phyloP scores from a whole-genome alignment of 257 asterid species.

The Nemophila menziesii region DNA sequence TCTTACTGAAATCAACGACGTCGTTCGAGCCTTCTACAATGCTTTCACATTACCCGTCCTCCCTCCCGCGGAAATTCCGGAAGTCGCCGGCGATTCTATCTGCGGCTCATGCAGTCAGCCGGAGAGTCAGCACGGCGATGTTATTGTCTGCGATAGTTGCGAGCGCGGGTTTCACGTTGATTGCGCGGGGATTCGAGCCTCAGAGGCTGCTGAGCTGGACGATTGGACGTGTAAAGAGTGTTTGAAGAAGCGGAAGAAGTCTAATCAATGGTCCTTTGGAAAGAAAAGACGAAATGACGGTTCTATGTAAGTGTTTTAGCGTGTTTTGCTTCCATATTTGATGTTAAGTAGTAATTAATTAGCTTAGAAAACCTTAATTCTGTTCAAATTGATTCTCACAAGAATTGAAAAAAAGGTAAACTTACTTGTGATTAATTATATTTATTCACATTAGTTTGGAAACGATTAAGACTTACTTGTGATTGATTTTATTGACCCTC shows the following conservation, averaged over 20 bases:
- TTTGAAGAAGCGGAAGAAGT: conserved; percentile 1
- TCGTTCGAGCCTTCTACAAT: conserved; percentile 4
- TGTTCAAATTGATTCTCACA: too few species aligned
- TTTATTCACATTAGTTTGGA: background rate
- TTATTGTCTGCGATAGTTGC: conserved; percentile 12
- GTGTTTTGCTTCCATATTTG: background rate
- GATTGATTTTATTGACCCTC: background rate
- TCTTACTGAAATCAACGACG: background rate
- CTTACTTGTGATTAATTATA: too few species aligned
- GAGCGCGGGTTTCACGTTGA: conserved; percentile 11
- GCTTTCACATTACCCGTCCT: background rate
- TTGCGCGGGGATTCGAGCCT: conserved; percentile 6
- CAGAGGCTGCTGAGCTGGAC: conserved; percentile 1
- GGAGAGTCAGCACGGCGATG: conserved; percentile 2
- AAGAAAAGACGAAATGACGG: conserved; percentile 1
- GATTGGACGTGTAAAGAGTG: conserved; percentile 6
- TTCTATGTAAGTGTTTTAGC: conserved; percentile 1
- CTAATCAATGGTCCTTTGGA: conserved; percentile 10
- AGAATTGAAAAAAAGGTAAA: too few species aligned
- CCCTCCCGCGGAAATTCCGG: conserved; percentile 9
- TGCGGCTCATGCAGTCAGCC: conserved; percentile 6
- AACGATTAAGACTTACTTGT: background rate
- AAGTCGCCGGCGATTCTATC: background rate
- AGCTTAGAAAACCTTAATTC: too few species aligned
- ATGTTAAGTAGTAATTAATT: background rate